Conservation (phyloP, 345 rosid genomes). For the Ailanthus altissimus region DNA sequence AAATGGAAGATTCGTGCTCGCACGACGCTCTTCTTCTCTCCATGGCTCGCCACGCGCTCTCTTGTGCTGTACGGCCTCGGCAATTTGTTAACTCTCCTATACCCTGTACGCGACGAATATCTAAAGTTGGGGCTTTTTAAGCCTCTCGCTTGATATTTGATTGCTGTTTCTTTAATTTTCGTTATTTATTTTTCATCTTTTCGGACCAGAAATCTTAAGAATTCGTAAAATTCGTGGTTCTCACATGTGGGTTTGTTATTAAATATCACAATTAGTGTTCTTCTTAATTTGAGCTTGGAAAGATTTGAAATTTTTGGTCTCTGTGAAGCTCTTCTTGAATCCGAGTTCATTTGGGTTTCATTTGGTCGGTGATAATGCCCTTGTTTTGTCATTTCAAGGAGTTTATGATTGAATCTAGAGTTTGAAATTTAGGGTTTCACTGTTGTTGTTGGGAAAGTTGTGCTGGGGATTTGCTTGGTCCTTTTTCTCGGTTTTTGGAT, state of each 20-base stretch:
- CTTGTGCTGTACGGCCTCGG: conserved; percentile 51
- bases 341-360: conserved; percentile 29
- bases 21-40: conserved; percentile 37
- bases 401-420: neutral
- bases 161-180: conserved; percentile 17
- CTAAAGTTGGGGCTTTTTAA: conserved; percentile 33
- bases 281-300: neutral
- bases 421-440: conserved; percentile 22
- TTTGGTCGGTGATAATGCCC: conserved; percentile 13
- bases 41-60: conserved; percentile 44
- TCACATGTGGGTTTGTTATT: conserved; percentile 4
- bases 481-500: conserved; percentile 20
- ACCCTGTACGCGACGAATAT: conserved; percentile 61
- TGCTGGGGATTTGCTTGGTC: conserved; percentile 16
- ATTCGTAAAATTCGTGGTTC: conserved; percentile 21
- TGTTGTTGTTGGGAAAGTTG: conserved; percentile 1
- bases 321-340: conserved; percentile 21
- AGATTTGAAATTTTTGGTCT: conserved; percentile 29
- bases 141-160: neutral
- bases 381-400: neutral
- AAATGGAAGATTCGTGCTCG: conserved; percentile 54
- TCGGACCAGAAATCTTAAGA: conserved; percentile 27
- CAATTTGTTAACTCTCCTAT: conserved; percentile 42
- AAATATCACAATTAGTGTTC: conserved; percentile 19
- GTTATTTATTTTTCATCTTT: conserved; percentile 3